phyloP scores from a whole-genome alignment of 345 rosid genomes.

The Mangifera indica region DNA sequence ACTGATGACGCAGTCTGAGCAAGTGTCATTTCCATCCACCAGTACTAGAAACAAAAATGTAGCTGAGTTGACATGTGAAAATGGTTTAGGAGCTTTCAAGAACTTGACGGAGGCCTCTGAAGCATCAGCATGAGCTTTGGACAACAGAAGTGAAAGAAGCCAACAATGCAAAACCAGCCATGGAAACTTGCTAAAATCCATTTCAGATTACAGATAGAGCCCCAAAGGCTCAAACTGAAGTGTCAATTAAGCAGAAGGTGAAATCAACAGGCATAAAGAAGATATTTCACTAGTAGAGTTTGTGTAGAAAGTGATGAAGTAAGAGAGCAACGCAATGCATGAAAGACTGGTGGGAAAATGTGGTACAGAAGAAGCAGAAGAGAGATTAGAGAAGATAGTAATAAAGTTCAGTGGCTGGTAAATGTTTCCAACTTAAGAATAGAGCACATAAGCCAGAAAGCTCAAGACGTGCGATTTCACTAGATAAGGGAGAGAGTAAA shows the following conservation, averaged over 20 bases:
- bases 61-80: slow-evolving; percentile 60
- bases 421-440: slow-evolving; percentile 29
- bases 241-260: slow-evolving; percentile 11
- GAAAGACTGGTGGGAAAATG: slow-evolving; percentile 14
- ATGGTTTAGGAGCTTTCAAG: slow-evolving; percentile 56
- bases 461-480: slow-evolving; percentile 13
- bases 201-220: slow-evolving; percentile 13
- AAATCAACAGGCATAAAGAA: slow-evolving; percentile 10
- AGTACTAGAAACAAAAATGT: slow-evolving; percentile 63
- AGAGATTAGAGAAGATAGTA: slow-evolving; percentile 16
- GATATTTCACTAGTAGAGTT: slow-evolving; percentile 16
- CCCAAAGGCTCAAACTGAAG: neutral
- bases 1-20: slow-evolving; percentile 52
- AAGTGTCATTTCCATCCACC: slow-evolving; percentile 46
- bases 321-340: slow-evolving; percentile 9
- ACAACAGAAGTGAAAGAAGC: slow-evolving; percentile 34
- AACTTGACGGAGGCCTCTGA: slow-evolving; percentile 55
- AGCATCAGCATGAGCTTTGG: slow-evolving; percentile 34
- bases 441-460: slow-evolving; percentile 42
- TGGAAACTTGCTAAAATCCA: slow-evolving; percentile 42
- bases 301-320: neutral
- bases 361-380: neutral
- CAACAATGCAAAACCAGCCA: slow-evolving; percentile 41
- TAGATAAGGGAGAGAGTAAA: slow-evolving; percentile 24
- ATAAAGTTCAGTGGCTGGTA: slow-evolving; percentile 25